Evolutionary conservation across 2,329 filamentous ascomycete species (phyloP), one percentile per base, ranked within the genome.

Genomic region (Metarhizium rileyi): DNA sequence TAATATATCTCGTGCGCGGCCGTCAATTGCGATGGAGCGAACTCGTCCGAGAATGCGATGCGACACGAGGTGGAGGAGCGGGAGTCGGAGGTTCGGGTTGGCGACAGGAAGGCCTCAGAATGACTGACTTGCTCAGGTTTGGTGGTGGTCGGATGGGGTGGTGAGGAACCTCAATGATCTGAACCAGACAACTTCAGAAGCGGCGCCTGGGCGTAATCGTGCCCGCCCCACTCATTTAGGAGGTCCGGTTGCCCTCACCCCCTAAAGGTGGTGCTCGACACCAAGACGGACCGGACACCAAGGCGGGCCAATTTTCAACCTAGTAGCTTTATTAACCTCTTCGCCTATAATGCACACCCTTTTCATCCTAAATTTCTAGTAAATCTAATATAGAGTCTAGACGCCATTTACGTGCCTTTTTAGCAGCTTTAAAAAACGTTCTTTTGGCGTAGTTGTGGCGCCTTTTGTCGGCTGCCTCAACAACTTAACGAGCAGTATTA

Each of bases 21-120:
- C 20, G 44, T 36, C 38, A 43, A 50, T 38, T 44, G 48, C 35
- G 35, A 51, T 51, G 46, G 46, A 53, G 46, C 49, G 49, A 49
- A 5, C n/a, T 35, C 22, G 30, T 50, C 46, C 38, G 43, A 47
- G 49, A 49, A 51, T 47, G 52, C 43, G 46, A 41, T 26, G 20
- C 35, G 23, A 25, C 42, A 50, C 40, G 48, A 44, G 30, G 44
- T 27, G 30, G 42, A 46, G 47, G 46, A 43, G 27, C 43, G 46
- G 26, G 45, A 52, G 35, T 45, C 48, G 45, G 48, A 42, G 30
- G 22, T 22, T 47, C 41, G 44, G 30, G 40, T 35, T 42, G 46
- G 46, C 36, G 38, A 35, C 35, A 20, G 18, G 18, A 38, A 38
- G 35, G n/a, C 18, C 16, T 38, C 35, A n/a, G n/a, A n/a, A n/a